A percentile compares a stretch with the other conserved stretches of the same genome.
Evolutionary conservation across 768 basidiomycete species (phyloP).

Genomic region (Coprinopsis strossmayeri): DNA sequence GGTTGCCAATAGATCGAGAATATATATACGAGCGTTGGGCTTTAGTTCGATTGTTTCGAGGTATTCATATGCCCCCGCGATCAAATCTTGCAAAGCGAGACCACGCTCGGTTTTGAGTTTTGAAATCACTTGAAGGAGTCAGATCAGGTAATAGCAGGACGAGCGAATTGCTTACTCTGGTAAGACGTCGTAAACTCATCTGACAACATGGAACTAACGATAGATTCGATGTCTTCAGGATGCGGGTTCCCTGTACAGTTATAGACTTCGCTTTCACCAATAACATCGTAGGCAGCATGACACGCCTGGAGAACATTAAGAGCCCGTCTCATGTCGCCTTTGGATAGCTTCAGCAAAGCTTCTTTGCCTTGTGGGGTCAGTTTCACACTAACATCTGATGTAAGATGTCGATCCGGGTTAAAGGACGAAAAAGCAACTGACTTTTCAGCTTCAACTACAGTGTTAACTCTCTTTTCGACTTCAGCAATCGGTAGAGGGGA

Average conservation of each 20-base stretch:
- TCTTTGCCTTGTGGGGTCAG: constrained; percentile 80
- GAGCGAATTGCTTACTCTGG: constrained; percentile 44
- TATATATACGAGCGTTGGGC: constrained; percentile 79
- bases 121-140: constrained; percentile 61
- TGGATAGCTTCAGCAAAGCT: constrained; percentile 89
- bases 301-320: constrained; percentile 97
- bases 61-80: constrained; percentile 89
- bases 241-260: constrained; percentile 97
- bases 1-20: constrained; percentile 91
- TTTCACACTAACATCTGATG: constrained; percentile 55
- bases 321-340: constrained; percentile 96
- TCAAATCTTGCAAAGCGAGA: constrained; percentile 89
- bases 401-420: neutral
- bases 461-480: constrained; percentile 75
- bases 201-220: constrained; percentile 92
- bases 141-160: neutral
- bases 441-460: constrained; percentile 82
- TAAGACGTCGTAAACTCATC: constrained; percentile 94
- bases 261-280: constrained; percentile 89
- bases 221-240: constrained; percentile 87
- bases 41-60: constrained; percentile 82
- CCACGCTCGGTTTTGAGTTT: constrained; percentile 88
- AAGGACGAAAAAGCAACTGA: constrained; percentile 27
- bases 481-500: constrained; percentile 83
- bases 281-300: constrained; percentile 89